Evolutionary conservation across 352 stramenopile species (phyloP).

Genomic region (Pythium aquatile): DNA sequence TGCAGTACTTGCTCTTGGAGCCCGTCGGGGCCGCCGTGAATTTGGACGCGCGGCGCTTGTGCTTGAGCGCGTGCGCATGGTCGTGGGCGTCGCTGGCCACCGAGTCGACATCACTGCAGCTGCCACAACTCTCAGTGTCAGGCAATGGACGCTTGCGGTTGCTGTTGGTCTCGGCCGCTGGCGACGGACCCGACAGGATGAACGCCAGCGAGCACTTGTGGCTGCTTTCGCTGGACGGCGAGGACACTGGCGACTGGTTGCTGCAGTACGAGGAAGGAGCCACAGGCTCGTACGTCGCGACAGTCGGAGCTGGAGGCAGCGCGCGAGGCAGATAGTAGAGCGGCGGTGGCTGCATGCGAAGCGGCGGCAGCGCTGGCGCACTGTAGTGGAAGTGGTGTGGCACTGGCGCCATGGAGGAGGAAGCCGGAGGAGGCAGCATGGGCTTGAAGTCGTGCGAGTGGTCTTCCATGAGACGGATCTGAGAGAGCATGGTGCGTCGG

Average conservation of each 20-base stretch:
- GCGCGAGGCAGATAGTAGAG: background rate
- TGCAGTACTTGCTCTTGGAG: conserved; percentile 45
- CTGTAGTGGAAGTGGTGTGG: background rate
- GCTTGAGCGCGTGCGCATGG: conserved; percentile 14
- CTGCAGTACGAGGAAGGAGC: background rate
- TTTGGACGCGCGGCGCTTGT: conserved; percentile 11
- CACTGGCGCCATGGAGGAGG: background rate
- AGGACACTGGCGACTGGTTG: background rate
- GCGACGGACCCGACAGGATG: conserved; percentile 7
- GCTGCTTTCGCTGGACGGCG: conserved; percentile 5
- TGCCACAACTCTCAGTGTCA: background rate
- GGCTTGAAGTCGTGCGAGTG: background rate
- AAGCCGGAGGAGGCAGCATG: conserved; percentile 1
- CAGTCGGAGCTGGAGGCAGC: background rate
- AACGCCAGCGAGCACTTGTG: conserved; percentile 15
- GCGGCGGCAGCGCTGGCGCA: conserved; percentile 13
- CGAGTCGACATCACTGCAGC: conserved; percentile 8
- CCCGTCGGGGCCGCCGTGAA: background rate
- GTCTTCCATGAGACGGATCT: conserved; percentile 18
- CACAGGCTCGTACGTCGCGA: background rate
- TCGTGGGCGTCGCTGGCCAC: conserved; percentile 1
- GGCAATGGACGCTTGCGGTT: background rate
- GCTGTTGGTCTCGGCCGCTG: background rate
- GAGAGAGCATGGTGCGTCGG: conserved; percentile 24
- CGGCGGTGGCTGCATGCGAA: conserved; percentile 8